Conservation (phyloP, 495 filamentous ascomycete species). For the Venustampulla echinocandica region DNA sequence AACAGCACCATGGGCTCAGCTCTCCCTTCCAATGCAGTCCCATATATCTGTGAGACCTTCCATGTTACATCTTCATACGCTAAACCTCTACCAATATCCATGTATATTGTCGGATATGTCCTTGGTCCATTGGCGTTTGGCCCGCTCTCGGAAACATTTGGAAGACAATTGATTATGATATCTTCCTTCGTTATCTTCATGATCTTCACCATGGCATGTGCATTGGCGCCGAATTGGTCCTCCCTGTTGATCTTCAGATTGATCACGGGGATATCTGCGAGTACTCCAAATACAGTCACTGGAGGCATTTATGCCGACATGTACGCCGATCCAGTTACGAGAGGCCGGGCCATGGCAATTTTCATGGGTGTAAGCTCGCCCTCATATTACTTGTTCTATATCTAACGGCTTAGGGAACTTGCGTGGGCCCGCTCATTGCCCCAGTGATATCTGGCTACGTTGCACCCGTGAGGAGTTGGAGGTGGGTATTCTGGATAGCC, state of each 20-base stretch:
- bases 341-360: conserved; percentile 61
- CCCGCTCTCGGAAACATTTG: conserved; percentile 62
- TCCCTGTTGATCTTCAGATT: conserved; percentile 60
- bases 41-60: conserved; percentile 39
- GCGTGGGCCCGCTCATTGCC: conserved; percentile 56
- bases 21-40: conserved; percentile 45
- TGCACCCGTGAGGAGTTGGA: conserved; percentile 49
- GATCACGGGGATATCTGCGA: conserved; percentile 54
- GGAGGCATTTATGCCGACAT: conserved; percentile 71
- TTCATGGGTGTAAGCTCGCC: conserved; percentile 56
- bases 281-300: conserved; percentile 59
- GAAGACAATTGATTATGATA: conserved; percentile 53
- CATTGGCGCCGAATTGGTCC: conserved; percentile 59
- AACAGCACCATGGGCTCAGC: conserved; percentile 69
- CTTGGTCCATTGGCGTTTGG: conserved; percentile 54
- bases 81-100: conserved; percentile 64
- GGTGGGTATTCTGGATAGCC: conserved; percentile 57
- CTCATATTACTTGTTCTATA: background rate
- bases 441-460: conserved; percentile 61
- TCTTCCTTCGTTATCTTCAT: conserved; percentile 54
- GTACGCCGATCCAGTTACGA: conserved; percentile 45
- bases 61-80: conserved; percentile 42
- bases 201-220: conserved; percentile 59
- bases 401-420: conserved; percentile 41
- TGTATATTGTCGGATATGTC: conserved; percentile 65